phyloP scores from a whole-genome alignment of 108 stramenopile genomes.

The Nannochloropsis salina region DNA sequence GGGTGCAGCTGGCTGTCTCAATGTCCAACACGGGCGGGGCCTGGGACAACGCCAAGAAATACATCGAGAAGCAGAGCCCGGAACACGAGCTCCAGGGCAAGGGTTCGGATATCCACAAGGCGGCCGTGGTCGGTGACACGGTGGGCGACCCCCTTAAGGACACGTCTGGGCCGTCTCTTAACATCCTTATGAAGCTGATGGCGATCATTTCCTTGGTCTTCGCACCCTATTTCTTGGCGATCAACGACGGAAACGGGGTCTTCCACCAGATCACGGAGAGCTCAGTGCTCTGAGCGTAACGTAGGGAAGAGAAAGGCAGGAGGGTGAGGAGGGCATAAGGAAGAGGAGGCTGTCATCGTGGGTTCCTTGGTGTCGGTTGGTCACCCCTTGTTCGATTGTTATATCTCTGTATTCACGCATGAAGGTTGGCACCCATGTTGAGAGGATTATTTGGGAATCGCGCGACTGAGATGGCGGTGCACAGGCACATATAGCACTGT shows the following conservation, averaged over 20 bases:
- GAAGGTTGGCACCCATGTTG: neutral
- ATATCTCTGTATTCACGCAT: neutral
- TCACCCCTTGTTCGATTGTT: neutral
- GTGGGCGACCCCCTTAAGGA: conserved; percentile 98
- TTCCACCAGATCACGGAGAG: conserved; percentile 52
- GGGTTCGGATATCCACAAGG: conserved; percentile 80
- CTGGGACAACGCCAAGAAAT: conserved; percentile 99
- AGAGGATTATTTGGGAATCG: neutral
- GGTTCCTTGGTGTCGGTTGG: neutral
- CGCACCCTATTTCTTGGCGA: conserved; percentile 86
- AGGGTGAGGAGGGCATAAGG: neutral
- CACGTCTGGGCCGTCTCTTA: conserved; percentile 90
- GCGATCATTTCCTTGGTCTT: conserved; percentile 93
- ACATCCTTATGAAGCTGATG: conserved; percentile 98
- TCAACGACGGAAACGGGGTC: conserved; percentile 71
- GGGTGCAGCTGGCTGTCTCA: conserved; percentile 89
- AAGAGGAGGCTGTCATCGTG: neutral
- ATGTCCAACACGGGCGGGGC: conserved; percentile 98
- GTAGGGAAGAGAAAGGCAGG: neutral
- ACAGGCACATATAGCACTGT: neutral
- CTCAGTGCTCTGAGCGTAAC: conserved; percentile 25
- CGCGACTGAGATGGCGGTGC: neutral
- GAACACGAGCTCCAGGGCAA: conserved; percentile 83
- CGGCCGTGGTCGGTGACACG: conserved; percentile 93
- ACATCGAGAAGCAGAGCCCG: conserved; percentile 74